These are phyloP conservation scores for Zygosaccharomyces pseudorouxii DNA, from an alignment of 805 yeast genomes.

Conservation along the genomic window DNA sequence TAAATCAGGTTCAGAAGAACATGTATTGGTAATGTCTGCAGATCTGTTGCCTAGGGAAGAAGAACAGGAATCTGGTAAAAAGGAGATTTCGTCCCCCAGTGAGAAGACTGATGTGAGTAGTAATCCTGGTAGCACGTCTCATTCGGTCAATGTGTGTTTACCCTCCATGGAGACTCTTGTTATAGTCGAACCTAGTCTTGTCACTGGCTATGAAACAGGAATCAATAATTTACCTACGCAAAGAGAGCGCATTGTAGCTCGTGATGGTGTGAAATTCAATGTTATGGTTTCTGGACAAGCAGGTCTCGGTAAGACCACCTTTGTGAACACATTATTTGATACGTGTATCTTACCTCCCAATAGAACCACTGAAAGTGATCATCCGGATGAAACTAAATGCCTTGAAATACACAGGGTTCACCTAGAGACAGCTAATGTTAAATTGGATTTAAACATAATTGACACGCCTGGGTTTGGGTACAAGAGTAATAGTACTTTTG, in stretches of 20 bases:
- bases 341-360: slow-evolving; percentile 39
- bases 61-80: neutral
- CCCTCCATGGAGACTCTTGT: slow-evolving; percentile 4
- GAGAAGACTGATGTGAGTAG: slow-evolving; percentile 3
- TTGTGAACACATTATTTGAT: slow-evolving; percentile 74
- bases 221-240: slow-evolving; percentile 30
- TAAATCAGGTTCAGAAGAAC: neutral
- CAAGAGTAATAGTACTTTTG: slow-evolving; percentile 55
- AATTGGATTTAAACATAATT: slow-evolving; percentile 55
- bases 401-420: slow-evolving; percentile 41
- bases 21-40: neutral
- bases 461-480: slow-evolving; percentile 81
- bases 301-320: slow-evolving; percentile 80
- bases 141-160: neutral
- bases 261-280: slow-evolving; percentile 70
- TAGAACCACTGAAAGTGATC: slow-evolving; percentile 40
- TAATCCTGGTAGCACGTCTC: neutral
- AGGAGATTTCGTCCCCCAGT: neutral
- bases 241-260: slow-evolving; percentile 33
- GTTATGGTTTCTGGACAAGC: slow-evolving; percentile 82
- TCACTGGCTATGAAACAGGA: slow-evolving; percentile 21
- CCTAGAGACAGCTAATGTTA: slow-evolving; percentile 56
- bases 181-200: slow-evolving; percentile 1
- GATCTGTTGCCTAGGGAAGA: neutral
- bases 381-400: slow-evolving; percentile 23